These are phyloP conservation scores for Carex pumila DNA, from an alignment of 176 grass and related monocot species.

Conservation along the genomic window DNA sequence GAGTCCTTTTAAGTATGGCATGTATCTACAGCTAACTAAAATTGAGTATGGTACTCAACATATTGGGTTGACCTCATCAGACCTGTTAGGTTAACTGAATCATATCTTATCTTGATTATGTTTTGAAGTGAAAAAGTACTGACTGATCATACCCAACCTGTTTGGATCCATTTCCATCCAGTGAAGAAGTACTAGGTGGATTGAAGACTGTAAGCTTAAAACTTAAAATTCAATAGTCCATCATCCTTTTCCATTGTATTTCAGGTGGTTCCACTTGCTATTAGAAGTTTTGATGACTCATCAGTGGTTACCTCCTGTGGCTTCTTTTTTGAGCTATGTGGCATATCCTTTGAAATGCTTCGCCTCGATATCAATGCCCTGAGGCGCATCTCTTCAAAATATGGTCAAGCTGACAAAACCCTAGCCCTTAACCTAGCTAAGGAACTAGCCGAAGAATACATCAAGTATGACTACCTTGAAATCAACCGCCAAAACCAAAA, in stretches of 20 bases:
- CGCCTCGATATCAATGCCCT: conserved; percentile 86
- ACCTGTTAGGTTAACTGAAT: not conserved
- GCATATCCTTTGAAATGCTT: conserved; percentile 82
- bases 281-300: conserved; percentile 80
- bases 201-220: not conserved
- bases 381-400: conserved; percentile 66
- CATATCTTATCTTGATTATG: not conserved
- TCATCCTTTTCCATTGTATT: conserved; percentile 19
- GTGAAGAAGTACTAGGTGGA: not conserved
- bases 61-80: not conserved
- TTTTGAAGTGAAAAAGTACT: not conserved
- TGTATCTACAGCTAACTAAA: not conserved
- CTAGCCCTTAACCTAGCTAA: conserved; percentile 57
- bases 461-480: conserved; percentile 72
- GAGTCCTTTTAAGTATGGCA: not conserved
- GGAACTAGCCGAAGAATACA: conserved; percentile 88
- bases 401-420: conserved; percentile 46
- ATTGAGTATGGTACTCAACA: not conserved
- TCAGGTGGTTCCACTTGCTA: conserved; percentile 79
- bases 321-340: conserved; percentile 92
- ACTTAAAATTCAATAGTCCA: not conserved
- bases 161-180: not conserved
- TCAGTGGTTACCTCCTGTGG: conserved; percentile 71
- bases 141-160: not conserved
- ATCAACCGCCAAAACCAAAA: conserved; percentile 50